Percentiles rank a stretch among this genome's conserved stretches.
Evolutionary conservation across 225 moss, liverwort and hornwort species (phyloP).

Genomic region (Polytrichum commune): DNA sequence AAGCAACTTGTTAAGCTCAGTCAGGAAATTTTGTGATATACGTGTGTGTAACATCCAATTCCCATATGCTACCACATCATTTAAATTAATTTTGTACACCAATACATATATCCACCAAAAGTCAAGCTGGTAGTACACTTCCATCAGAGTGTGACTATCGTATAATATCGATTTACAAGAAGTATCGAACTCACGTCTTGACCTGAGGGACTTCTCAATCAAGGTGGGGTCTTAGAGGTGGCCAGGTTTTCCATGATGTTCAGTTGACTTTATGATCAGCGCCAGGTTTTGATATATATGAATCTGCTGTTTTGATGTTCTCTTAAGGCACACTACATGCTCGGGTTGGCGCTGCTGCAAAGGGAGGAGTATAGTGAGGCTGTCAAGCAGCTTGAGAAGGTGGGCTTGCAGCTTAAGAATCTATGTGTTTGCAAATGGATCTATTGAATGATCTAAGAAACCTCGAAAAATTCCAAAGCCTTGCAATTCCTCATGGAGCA

Average conservation of each 20-base stretch:
- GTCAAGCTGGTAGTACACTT: too few relatives aligned
- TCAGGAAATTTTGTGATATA: not conserved
- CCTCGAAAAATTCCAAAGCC: not conserved
- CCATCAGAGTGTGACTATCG: too few relatives aligned
- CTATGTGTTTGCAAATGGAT: not conserved
- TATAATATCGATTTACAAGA: too few relatives aligned
- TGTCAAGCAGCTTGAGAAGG: constrained; percentile 86
- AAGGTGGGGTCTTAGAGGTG: too few relatives aligned
- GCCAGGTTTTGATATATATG: not conserved
- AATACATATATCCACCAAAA: too few relatives aligned
- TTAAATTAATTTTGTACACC: too few relatives aligned
- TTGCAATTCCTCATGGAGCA: not conserved
- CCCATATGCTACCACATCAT: not conserved
- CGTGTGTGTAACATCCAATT: not conserved
- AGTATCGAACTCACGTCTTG: too few relatives aligned
- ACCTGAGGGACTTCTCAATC: too few relatives aligned
- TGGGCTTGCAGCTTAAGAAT: constrained; percentile 13
- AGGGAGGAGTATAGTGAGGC: constrained; percentile 62
- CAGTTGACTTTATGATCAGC: not conserved
- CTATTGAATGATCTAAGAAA: too few relatives aligned
- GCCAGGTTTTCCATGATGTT: too few relatives aligned
- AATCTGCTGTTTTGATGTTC: not conserved
- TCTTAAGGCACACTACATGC: constrained; percentile 80
- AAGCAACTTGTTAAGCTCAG: constrained; percentile 2
- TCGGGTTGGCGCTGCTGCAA: constrained; percentile 75